Conservation (phyloP, 1,284 basidiomycete species). For the Coniferiporia weirii region DNA sequence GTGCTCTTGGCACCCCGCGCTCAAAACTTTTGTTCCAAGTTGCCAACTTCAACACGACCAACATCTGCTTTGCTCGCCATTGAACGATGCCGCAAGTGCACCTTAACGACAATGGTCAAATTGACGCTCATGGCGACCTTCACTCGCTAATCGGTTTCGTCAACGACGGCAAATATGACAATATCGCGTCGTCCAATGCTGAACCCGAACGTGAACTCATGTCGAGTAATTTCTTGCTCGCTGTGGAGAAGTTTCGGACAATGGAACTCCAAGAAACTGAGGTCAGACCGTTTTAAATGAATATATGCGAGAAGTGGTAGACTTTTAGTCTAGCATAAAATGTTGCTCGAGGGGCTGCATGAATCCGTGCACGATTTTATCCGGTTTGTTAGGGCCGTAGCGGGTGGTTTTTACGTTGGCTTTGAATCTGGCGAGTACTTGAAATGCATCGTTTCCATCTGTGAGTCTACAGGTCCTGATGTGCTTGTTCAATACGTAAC, state of each 20-base stretch:
- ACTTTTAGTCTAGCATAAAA: neutral
- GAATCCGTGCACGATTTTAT: constrained; percentile 2
- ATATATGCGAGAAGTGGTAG: neutral
- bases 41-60: constrained; percentile 35
- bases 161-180: neutral
- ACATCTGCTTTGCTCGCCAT: constrained; percentile 15
- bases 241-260: neutral
- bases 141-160: neutral
- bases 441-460: neutral
- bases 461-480: neutral
- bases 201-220: neutral
- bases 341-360: neutral
- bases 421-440: constrained; percentile 5
- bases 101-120: constrained; percentile 30
- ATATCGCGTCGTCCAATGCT: neutral
- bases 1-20: neutral
- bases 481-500: neutral
- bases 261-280: neutral
- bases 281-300: neutral
- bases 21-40: constrained; percentile 4
- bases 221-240: neutral
- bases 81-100: too few species aligned
- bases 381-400: constrained; percentile 2
- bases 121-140: constrained; percentile 2
- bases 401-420: neutral